Conservation (phyloP, 2,329 filamentous ascomycete species). For the Colletotrichum sp. region DNA sequence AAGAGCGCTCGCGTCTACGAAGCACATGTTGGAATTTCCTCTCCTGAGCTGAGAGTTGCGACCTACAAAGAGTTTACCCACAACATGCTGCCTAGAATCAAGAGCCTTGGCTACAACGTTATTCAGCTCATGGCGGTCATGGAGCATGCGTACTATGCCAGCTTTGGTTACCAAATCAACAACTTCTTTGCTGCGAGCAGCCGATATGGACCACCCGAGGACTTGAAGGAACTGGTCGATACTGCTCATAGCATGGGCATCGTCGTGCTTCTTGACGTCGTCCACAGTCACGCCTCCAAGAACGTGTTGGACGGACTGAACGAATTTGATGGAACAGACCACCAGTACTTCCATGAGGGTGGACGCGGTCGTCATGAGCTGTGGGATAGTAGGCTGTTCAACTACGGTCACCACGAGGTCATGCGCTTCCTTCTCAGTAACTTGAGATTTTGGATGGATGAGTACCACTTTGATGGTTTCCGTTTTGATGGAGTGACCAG, state of each 20-base stretch:
- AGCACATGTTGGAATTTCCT: slow-evolving; percentile 97
- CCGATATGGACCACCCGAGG: slow-evolving; percentile 90
- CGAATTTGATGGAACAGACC: slow-evolving; percentile 93
- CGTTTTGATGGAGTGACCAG: slow-evolving; percentile 97
- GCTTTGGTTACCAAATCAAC: slow-evolving; percentile 98
- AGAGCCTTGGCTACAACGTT: slow-evolving; percentile 90
- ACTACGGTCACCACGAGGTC: slow-evolving; percentile 95
- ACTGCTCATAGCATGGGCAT: slow-evolving; percentile 92
- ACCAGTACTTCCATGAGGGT: slow-evolving; percentile 94
- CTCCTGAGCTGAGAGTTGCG: slow-evolving; percentile 84
- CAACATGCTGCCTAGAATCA: slow-evolving; percentile 90
- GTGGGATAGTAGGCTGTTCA: slow-evolving; percentile 97
- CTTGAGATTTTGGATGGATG: slow-evolving; percentile 98
- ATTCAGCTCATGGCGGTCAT: slow-evolving; percentile 99
- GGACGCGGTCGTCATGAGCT: slow-evolving; percentile 85
- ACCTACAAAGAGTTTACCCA: slow-evolving; percentile 98
- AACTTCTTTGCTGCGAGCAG: slow-evolving; percentile 98
- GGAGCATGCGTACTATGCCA: slow-evolving; percentile 99
- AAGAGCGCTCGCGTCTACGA: slow-evolving; percentile 92
- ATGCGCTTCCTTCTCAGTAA: slow-evolving; percentile 96
- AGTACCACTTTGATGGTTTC: slow-evolving; percentile 96
- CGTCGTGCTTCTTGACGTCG: slow-evolving; percentile 90
- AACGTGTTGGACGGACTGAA: slow-evolving; percentile 96
- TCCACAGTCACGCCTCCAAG: slow-evolving; percentile 98
- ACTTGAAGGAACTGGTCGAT: slow-evolving; percentile 95